A percentile compares a stretch with the other conserved stretches of the same genome.
These are phyloP conservation scores for Eucalyptus tenuipes DNA, from an alignment of 345 rosid species.

Conservation along the genomic window DNA sequence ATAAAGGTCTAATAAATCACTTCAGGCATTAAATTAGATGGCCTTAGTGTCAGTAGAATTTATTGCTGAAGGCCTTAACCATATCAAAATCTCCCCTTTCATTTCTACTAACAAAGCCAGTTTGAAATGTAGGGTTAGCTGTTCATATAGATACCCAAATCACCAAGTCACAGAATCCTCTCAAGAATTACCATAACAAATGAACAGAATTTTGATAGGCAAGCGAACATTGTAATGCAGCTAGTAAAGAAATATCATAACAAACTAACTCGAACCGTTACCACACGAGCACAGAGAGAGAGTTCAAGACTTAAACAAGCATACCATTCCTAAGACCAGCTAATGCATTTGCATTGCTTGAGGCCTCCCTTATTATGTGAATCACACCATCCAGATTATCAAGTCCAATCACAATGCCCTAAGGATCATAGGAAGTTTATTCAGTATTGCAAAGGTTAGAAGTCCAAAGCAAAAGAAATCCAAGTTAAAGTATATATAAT, in stretches of 20 bases:
- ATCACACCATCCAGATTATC: constrained; percentile 73
- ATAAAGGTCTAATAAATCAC: background rate
- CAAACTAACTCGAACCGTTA: background rate
- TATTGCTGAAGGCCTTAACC: background rate
- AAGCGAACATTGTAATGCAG: background rate
- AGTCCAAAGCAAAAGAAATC: background rate
- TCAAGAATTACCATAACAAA: background rate
- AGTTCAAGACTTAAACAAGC: background rate
- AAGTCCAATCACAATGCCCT: constrained; percentile 87
- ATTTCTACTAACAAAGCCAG: background rate
- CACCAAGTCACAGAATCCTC: background rate
- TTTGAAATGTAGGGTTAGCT: background rate
- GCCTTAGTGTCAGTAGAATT: background rate
- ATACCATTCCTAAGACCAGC: constrained; percentile 50
- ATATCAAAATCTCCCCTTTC: background rate
- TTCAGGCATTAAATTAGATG: background rate
- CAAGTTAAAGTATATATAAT: background rate
- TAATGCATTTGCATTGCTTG: constrained; percentile 62
- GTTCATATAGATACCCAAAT: background rate
- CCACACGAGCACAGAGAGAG: background rate
- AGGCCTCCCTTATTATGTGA: constrained; percentile 41
- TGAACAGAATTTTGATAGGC: background rate
- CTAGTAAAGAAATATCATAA: background rate
- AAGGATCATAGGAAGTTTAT: background rate
- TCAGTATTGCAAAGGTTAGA: background rate